These are phyloP conservation scores for Eucalyptus decipiens DNA, from an alignment of 345 rosid genomes.

Conservation along the genomic window DNA sequence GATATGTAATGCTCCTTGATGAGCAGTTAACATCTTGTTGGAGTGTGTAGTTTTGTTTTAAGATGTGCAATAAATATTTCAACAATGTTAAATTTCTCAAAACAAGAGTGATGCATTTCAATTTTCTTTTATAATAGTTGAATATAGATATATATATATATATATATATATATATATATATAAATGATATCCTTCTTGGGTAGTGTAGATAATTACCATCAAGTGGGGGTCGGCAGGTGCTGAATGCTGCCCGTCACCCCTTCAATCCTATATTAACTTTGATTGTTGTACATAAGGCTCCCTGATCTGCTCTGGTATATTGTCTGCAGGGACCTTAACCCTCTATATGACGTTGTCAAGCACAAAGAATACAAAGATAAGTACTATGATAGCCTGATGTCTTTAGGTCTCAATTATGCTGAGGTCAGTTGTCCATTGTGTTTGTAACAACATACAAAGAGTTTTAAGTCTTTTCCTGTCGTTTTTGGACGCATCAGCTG, in stretches of 20 bases:
- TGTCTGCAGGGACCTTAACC: constrained; percentile 75
- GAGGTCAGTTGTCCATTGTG: constrained; percentile 29
- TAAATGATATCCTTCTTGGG: not conserved
- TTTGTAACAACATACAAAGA: not conserved
- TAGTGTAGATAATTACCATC: not conserved
- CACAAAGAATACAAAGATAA: constrained; percentile 58
- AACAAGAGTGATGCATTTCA: not conserved
- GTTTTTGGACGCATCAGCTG: not conserved
- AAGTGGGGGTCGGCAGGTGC: not conserved
- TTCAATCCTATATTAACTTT: not conserved
- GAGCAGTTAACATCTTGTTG: not conserved
- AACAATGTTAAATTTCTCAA: not conserved
- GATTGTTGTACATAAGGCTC: not conserved
- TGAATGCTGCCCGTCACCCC: not conserved
- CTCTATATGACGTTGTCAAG: constrained; percentile 52
- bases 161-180: no score
- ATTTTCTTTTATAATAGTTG: not conserved
- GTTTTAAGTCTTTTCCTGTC: not conserved
- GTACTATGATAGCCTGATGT: constrained; percentile 50
- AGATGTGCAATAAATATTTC: not conserved
- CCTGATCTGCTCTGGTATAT: not conserved
- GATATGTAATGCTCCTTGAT: not conserved
- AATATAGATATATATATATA: not conserved
- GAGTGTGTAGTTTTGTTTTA: not conserved
- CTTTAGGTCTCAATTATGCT: constrained; percentile 51